A percentile compares a stretch with the other conserved stretches of the same genome.
Conservation (phyloP, 2,329 filamentous ascomycete genomes). For the Penicillium concentricum region DNA sequence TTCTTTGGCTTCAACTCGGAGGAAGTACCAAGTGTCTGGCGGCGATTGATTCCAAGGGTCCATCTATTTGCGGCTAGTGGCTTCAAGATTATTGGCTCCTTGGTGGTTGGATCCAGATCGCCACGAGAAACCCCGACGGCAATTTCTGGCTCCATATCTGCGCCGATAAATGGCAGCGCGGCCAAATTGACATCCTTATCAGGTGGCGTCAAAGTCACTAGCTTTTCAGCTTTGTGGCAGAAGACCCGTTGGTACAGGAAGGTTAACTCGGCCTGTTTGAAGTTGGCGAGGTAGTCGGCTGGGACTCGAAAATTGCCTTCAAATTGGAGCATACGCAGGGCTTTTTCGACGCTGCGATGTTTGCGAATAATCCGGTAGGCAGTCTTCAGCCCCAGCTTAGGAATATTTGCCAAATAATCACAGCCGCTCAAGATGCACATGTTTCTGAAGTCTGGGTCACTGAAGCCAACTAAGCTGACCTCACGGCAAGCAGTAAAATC, state of each 20-base stretch:
- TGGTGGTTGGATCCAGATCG: slow-evolving; percentile 87
- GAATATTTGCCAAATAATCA: slow-evolving; percentile 87
- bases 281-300: slow-evolving; percentile 74
- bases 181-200: slow-evolving; percentile 62
- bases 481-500: slow-evolving; percentile 89
- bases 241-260: slow-evolving; percentile 95
- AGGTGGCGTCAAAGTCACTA: slow-evolving; percentile 74
- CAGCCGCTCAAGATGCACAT: slow-evolving; percentile 98
- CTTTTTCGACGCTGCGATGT: slow-evolving; percentile 79
- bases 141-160: slow-evolving; percentile 64
- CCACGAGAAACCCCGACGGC: slow-evolving; percentile 75
- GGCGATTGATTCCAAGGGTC: slow-evolving; percentile 37
- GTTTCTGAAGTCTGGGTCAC: slow-evolving; percentile 81
- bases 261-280: slow-evolving; percentile 83
- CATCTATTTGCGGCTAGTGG: slow-evolving; percentile 33
- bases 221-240: slow-evolving; percentile 67
- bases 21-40: slow-evolving; percentile 43
- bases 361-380: slow-evolving; percentile 88
- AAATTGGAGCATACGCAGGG: slow-evolving; percentile 80
- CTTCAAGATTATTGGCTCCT: slow-evolving; percentile 56
- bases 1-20: slow-evolving; percentile 59
- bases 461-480: slow-evolving; percentile 86
- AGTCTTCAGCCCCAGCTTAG: slow-evolving; percentile 86
- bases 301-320: slow-evolving; percentile 83
- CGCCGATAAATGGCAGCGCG: slow-evolving; percentile 79